Conservation (phyloP, 176 grass and related monocot genomes). For the Melocanna baccifera region DNA sequence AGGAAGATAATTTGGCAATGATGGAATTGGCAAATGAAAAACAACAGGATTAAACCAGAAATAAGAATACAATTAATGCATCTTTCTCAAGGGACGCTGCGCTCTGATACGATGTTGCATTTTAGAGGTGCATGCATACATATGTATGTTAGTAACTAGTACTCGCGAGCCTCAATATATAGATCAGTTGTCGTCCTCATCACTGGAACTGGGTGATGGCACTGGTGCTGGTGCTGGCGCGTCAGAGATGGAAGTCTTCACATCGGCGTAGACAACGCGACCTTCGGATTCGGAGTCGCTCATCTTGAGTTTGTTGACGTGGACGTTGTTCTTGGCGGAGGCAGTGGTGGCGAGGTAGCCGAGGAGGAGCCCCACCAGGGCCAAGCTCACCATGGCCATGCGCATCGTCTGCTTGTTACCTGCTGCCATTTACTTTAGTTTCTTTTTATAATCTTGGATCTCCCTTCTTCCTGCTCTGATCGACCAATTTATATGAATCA, state of each 20-base stretch:
- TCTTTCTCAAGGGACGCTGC: background rate
- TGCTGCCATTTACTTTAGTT: background rate
- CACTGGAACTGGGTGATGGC: background rate
- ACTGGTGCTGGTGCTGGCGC: background rate
- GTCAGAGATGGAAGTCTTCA: background rate
- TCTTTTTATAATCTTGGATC: too few relatives aligned
- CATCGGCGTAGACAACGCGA: slow-evolving; percentile 27
- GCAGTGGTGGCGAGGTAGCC: background rate
- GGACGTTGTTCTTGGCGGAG: background rate
- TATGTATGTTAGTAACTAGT: too few relatives aligned
- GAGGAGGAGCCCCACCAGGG: slow-evolving; percentile 12
- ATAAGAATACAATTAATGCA: background rate
- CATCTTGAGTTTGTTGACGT: background rate
- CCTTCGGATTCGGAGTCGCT: background rate
- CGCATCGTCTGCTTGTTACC: background rate
- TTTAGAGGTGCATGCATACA: too few relatives aligned
- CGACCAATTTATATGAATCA: background rate
- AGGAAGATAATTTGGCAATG: background rate
- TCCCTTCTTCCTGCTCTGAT: background rate
- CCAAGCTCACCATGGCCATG: slow-evolving; percentile 7
- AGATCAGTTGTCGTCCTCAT: background rate
- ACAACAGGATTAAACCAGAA: background rate
- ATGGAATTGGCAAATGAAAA: background rate
- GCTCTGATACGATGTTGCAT: background rate
- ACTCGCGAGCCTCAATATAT: background rate